These are phyloP conservation scores for Knoxia roxburghii DNA, from an alignment of 257 asterid species.

Conservation along the genomic window DNA sequence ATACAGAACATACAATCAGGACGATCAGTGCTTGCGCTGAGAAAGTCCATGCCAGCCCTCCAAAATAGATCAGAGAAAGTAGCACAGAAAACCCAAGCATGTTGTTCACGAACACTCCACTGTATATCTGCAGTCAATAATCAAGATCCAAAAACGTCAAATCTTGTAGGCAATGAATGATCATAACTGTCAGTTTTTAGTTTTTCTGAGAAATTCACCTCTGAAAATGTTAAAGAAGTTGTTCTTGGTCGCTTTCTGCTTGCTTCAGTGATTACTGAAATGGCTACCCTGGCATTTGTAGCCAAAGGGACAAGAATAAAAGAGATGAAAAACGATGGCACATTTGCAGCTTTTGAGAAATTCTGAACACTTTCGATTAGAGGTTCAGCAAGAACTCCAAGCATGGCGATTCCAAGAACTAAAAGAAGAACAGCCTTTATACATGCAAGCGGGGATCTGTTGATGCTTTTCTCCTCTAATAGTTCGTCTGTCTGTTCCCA, in stretches of 20 bases:
- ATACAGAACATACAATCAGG: constrained; percentile 30
- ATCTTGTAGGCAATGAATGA: neutral
- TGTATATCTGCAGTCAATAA: constrained; percentile 44
- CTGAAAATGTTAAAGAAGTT: constrained; percentile 55
- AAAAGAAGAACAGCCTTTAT: constrained; percentile 38
- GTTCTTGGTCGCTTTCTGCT: constrained; percentile 38
- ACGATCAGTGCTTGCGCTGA: constrained; percentile 38
- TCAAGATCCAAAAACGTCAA: neutral
- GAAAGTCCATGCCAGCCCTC: constrained; percentile 40
- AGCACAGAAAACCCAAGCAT: constrained; percentile 45
- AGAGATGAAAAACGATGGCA: constrained; percentile 49
- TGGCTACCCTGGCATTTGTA: constrained; percentile 54
- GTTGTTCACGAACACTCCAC: constrained; percentile 53
- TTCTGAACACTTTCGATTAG: constrained; percentile 50
- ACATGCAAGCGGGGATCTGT: constrained; percentile 45
- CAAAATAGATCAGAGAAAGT: constrained; percentile 35
- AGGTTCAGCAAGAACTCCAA: constrained; percentile 57
- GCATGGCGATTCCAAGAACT: constrained; percentile 36
- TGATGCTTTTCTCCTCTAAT: constrained; percentile 33
- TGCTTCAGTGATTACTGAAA: constrained; percentile 44
- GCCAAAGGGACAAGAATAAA: constrained; percentile 53
- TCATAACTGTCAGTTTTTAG: neutral
- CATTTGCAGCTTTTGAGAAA: constrained; percentile 34
- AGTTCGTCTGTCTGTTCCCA: constrained; percentile 56
- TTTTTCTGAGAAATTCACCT: constrained; percentile 24